These are phyloP conservation scores for Pluteus cervinus DNA, from an alignment of 768 basidiomycete genomes.

Conservation along the genomic window DNA sequence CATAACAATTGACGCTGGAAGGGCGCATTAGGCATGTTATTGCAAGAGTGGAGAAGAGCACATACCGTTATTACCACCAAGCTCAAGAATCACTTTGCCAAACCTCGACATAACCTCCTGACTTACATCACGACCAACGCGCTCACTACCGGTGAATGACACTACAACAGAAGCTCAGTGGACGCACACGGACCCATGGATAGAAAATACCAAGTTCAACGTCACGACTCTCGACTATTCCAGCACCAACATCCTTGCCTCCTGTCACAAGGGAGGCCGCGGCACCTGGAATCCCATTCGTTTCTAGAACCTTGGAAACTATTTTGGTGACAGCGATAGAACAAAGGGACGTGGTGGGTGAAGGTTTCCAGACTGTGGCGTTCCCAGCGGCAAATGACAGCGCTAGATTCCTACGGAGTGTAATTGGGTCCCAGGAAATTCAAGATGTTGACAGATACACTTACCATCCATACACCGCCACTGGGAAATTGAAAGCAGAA, in stretches of 20 bases:
- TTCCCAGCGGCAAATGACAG: constrained; percentile 88
- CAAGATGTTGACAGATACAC: constrained; percentile 11
- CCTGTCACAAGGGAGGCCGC: constrained; percentile 81
- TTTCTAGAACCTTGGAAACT: constrained; percentile 72
- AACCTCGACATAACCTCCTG: constrained; percentile 81
- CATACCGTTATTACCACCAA: constrained; percentile 94
- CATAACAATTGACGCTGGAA: constrained; percentile 82
- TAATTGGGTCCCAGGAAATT: constrained; percentile 1
- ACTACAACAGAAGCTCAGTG: too few species aligned
- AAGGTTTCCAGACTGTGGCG: constrained; percentile 93
- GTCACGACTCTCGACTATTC: constrained; percentile 63
- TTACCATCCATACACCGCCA: constrained; percentile 89
- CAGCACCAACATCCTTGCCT: constrained; percentile 73
- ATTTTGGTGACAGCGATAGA: constrained; percentile 90
- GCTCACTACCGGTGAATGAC: constrained; percentile 93
- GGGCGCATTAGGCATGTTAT: constrained; percentile 12
- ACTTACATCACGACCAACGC: constrained; percentile 83
- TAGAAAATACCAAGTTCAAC: constrained; percentile 67
- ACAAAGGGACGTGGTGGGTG: constrained; percentile 82
- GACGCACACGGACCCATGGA: too few species aligned
- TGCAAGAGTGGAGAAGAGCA: constrained; percentile 7
- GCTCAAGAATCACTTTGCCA: constrained; percentile 84
- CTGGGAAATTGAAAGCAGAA: constrained; percentile 95
- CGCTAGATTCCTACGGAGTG: constrained; percentile 70
- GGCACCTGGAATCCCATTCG: constrained; percentile 79